phyloP scores from a whole-genome alignment of 768 basidiomycete genomes.

The Leucosporidium yakuticum region DNA sequence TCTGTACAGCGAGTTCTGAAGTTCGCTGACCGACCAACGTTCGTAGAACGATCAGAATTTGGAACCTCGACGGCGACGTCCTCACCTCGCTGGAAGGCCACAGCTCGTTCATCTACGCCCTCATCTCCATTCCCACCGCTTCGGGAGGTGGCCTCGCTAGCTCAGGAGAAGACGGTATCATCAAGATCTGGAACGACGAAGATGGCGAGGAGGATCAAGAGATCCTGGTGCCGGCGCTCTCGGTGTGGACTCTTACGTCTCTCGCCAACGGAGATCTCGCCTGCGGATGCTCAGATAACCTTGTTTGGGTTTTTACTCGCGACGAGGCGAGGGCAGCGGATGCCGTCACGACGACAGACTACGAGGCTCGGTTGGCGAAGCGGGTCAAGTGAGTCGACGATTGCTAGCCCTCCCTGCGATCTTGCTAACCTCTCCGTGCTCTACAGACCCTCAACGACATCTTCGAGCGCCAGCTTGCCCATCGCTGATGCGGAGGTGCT shows the following conservation, averaged over 20 bases:
- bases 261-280: constrained; percentile 80
- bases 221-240: constrained; percentile 80
- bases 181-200: constrained; percentile 81
- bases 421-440: background rate
- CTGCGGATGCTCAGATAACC: constrained; percentile 78
- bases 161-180: constrained; percentile 85
- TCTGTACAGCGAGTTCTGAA: too few species aligned
- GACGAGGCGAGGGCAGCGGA: constrained; percentile 64
- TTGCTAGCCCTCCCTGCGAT: background rate
- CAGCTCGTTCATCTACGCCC: constrained; percentile 89
- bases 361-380: constrained; percentile 44
- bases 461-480: background rate
- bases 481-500: background rate
- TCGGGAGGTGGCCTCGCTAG: constrained; percentile 67
- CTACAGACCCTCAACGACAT: background rate
- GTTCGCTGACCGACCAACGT: background rate
- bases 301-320: constrained; percentile 77
- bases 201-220: constrained; percentile 73
- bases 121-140: constrained; percentile 57
- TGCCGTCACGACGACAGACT: constrained; percentile 51
- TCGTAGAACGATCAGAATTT: constrained; percentile 77
- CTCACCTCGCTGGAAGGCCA: constrained; percentile 74
- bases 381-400: background rate
- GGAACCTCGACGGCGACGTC: constrained; percentile 57
- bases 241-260: constrained; percentile 79